Evolutionary conservation across 352 stramenopile species (phyloP).

Genomic region (Pythium insidiosum): DNA sequence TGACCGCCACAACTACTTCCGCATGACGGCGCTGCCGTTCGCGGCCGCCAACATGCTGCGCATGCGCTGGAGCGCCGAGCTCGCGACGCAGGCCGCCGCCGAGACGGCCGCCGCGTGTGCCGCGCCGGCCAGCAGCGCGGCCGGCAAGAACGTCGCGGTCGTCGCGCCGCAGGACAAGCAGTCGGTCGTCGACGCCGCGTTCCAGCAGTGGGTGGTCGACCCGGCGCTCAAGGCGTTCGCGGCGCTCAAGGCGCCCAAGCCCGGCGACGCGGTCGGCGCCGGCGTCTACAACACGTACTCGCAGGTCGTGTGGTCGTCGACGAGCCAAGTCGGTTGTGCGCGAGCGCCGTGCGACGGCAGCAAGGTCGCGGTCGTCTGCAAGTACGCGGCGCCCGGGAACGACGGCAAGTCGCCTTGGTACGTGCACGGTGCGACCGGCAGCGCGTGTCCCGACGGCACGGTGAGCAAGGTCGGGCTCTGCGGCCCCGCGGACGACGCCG

Average conservation of each 20-base stretch:
- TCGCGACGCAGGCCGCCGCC: constrained; percentile 29
- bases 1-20: constrained; percentile 76
- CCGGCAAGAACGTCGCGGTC: constrained; percentile 43
- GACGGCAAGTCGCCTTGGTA: constrained; percentile 49
- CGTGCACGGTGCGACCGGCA: constrained; percentile 33
- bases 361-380: constrained; percentile 39
- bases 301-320: constrained; percentile 60
- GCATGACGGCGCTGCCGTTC: constrained; percentile 57
- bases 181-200: constrained; percentile 38
- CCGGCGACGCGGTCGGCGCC: constrained; percentile 35
- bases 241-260: constrained; percentile 34
- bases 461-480: constrained; percentile 36
- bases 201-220: constrained; percentile 52
- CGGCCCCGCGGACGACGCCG: constrained; percentile 29
- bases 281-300: constrained; percentile 71
- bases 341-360: constrained; percentile 27
- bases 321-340: constrained; percentile 54
- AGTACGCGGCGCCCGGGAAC: constrained; percentile 55
- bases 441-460: constrained; percentile 40
- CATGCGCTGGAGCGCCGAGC: constrained; percentile 44
- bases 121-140: constrained; percentile 9
- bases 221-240: constrained; percentile 36
- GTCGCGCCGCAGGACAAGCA: constrained; percentile 8
- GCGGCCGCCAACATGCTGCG: constrained; percentile 55
- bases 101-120: constrained; percentile 29